Percentiles rank a stretch among this genome's conserved stretches.
Conservation (phyloP, 2,329 filamentous ascomycete species). For the Colletotrichum liaoningense region DNA sequence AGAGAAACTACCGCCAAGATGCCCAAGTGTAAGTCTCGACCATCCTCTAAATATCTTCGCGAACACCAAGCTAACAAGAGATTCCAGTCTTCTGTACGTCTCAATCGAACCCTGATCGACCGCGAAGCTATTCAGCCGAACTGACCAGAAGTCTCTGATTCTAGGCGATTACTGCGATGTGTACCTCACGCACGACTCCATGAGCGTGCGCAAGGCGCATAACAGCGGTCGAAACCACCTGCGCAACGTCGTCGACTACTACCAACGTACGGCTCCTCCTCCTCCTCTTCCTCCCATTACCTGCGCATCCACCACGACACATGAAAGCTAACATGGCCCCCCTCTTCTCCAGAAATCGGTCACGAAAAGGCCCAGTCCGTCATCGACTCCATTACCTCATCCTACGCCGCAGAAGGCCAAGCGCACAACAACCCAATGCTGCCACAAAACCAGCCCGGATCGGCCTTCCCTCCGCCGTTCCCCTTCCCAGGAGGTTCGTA, state of each 20-base stretch:
- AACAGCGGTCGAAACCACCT: conserved; percentile 97
- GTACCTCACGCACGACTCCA: conserved; percentile 99
- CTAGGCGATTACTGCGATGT: conserved; percentile 98
- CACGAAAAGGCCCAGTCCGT: conserved; percentile 99
- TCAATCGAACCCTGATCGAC: background rate
- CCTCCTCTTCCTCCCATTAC: background rate
- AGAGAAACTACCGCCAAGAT: conserved; percentile 63
- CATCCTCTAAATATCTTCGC: background rate
- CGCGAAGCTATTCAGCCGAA: conserved; percentile 22
- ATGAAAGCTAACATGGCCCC: conserved; percentile 25
- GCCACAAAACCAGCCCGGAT: conserved; percentile 73
- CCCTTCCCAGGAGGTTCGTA: conserved; percentile 69
- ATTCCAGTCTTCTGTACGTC: conserved; percentile 70
- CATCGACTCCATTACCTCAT: conserved; percentile 97
- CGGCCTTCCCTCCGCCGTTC: conserved; percentile 64
- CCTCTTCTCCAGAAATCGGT: conserved; percentile 82
- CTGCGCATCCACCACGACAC: background rate
- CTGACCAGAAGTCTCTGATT: conserved; percentile 44
- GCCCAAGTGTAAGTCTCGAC: conserved; percentile 83
- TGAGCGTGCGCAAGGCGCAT: conserved; percentile 99
- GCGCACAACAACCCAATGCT: conserved; percentile 88
- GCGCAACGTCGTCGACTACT: conserved; percentile 98
- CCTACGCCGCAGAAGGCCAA: conserved; percentile 94
- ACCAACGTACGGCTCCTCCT: conserved; percentile 76
- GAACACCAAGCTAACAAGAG: conserved; percentile 38